Conservation (phyloP, 1,284 basidiomycete species). For the Sporisorium sorghi region DNA sequence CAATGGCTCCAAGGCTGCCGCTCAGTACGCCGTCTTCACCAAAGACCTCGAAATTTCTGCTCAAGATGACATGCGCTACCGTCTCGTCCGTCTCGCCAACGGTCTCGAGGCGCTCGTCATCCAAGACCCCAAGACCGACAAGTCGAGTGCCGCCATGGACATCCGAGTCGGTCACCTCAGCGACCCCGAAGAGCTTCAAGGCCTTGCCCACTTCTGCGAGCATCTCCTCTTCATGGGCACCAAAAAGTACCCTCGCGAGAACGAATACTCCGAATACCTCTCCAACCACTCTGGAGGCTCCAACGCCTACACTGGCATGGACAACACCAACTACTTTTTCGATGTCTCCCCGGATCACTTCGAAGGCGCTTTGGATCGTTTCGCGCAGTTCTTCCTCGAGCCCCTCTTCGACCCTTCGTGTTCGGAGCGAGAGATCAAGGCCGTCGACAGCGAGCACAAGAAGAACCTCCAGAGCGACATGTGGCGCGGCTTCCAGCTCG, state of each 20-base stretch:
- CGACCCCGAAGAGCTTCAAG: slow-evolving; percentile 78
- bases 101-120: slow-evolving; percentile 87
- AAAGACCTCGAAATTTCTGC: slow-evolving; percentile 49
- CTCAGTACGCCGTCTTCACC: slow-evolving; percentile 61
- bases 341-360: slow-evolving; percentile 88
- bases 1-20: slow-evolving; percentile 39
- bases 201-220: slow-evolving; percentile 92
- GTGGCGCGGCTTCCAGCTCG: slow-evolving; percentile 97
- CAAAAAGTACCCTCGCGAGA: slow-evolving; percentile 67
- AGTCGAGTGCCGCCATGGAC: slow-evolving; percentile 93
- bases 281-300: slow-evolving; percentile 89
- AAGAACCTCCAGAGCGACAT: slow-evolving; percentile 95
- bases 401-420: slow-evolving; percentile 91
- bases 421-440: slow-evolving; percentile 92
- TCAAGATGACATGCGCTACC: slow-evolving; percentile 59
- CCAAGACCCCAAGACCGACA: slow-evolving; percentile 88
- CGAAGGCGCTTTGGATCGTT: slow-evolving; percentile 85
- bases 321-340: slow-evolving; percentile 94
- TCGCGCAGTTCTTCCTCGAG: slow-evolving; percentile 92
- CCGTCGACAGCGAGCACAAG: slow-evolving; percentile 97
- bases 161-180: slow-evolving; percentile 93
- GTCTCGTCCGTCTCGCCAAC: slow-evolving; percentile 85
- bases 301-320: slow-evolving; percentile 93
- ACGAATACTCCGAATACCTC: slow-evolving; percentile 76
- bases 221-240: slow-evolving; percentile 93